Evolutionary conservation across 495 filamentous ascomycete genomes (phyloP), one percentile per base, ranked within the genome.

Genomic region (Apodospora peruviana): DNA sequence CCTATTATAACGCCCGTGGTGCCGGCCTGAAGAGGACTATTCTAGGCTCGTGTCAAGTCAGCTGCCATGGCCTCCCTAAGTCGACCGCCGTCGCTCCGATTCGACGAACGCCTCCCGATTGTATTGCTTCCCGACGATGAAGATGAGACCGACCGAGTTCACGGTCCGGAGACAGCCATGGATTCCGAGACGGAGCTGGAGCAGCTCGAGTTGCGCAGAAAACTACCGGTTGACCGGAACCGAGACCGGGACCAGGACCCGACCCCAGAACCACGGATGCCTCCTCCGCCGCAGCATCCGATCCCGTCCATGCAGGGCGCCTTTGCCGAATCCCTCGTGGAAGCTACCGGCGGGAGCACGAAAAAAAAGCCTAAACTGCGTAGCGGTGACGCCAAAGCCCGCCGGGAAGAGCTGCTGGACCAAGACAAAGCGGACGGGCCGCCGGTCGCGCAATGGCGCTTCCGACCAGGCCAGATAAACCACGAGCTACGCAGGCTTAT

Each of bases 401-500:
- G 88, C 36, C 83, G 88, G 22, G 78, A 81, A 48, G 66, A 81
- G 58, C 60, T 95, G 39, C 66, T 96, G 21, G 85, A 88, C 47
- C 78, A 76, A 39, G 72, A 76, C 29, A 72, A 84, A 48, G 79
- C 79, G 48, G 70, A 69, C 14, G 60, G 59, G 8, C 75, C 87
- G 2, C 82, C 84, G 59, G 81, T 80, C 11, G 78, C 84, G 41
- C 68, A 79, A 66, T 95, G 90, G 90, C 77, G 81, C 45, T 78
- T 85, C 61, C 80, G 80, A 48, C 71, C 81, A 0, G 79, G 76
- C 29, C 73, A 75, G 50, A 73, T 74, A 50, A 82, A 87, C 57
- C 93, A 98, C 68, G 87, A 91, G 48, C 72, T 98, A 34, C 85
- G 84, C 77, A 95, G 96, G 68, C 75, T 97, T 43, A 78, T 91